Percentiles rank a stretch among this genome's conserved stretches.
phyloP scores from a whole-genome alignment of 106 monocot species.

The Narthecium ossifragum region DNA sequence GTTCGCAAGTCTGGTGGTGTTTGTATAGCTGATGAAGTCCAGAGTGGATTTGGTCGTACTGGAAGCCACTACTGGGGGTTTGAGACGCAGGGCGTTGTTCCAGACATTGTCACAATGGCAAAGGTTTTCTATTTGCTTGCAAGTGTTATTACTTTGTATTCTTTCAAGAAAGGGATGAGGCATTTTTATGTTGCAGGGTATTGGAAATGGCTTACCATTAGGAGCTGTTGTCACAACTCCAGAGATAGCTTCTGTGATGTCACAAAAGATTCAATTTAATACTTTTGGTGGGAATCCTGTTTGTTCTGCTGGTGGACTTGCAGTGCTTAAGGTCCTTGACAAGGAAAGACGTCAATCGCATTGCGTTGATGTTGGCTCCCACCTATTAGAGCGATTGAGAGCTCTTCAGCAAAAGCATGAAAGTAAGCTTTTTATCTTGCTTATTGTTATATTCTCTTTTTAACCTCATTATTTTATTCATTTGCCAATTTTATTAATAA shows the following conservation, averaged over 20 bases:
- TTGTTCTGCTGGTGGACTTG: constrained; percentile 85
- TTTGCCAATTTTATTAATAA: too few species aligned
- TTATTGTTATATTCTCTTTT: neutral
- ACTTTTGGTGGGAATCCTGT: constrained; percentile 98
- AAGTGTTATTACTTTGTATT: neutral
- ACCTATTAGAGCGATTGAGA: constrained; percentile 64
- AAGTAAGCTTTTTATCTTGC: constrained; percentile 30
- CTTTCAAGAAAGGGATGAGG: constrained; percentile 1
- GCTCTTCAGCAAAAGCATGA: constrained; percentile 80
- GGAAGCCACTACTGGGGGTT: constrained; percentile 99
- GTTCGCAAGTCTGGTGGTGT: constrained; percentile 86
- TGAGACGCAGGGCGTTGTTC: constrained; percentile 85
- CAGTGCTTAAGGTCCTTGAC: constrained; percentile 85
- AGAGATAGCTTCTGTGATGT: constrained; percentile 84
- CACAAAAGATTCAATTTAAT: constrained; percentile 88
- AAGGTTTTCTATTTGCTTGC: constrained; percentile 45
- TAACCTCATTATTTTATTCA: neutral
- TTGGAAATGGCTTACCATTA: constrained; percentile 93
- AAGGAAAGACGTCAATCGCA: constrained; percentile 88
- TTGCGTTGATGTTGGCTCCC: constrained; percentile 73
- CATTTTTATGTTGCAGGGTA: constrained; percentile 49
- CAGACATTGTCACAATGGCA: constrained; percentile 99
- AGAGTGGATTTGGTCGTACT: constrained; percentile 99
- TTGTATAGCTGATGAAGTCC: constrained; percentile 99
- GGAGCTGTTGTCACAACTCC: constrained; percentile 98